Base-by-base conservation (phyloP, 108 stramenopile genomes). In the Pseudonitzschia delicatissima region DNA sequence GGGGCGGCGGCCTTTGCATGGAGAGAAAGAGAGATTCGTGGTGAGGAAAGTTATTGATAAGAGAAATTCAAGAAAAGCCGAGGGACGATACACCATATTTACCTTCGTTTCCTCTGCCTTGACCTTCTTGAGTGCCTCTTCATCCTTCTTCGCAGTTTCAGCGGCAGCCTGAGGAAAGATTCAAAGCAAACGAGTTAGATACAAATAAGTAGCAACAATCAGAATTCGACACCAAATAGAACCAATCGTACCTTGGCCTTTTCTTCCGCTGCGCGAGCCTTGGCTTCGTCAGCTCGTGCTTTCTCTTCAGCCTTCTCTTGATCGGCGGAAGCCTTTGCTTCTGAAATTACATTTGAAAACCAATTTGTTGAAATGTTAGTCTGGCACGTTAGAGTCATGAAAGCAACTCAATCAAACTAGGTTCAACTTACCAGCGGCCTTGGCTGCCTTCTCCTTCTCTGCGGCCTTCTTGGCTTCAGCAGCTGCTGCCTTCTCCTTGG, bases 101-200 rank as follows among this genome's bases (percentile, higher is more conserved):
- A 65, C 71, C 64, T 69, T 72, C 18, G 78, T 72, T 33, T 57
- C 70, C 0, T 35, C 67, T 21, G 51, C 77, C 48, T 78, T 74
- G 42, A 51, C 70, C 62, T 68, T 64, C 58, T 62, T 59, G 13
- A 36, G 68, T 15, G 45, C 69, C 5, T 72, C 77, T 34, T 73
- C 58, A 4, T 74, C 68, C 17, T 20, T 57, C 55, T 73, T 69
- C 32, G 69, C 76, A 65, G 67, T 66, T 3, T 37, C 63, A 21
- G 57, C 68, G 13, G 72, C 78, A 47, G 78, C 72, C 69, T 55
- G 33, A 27, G n/a, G 23, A 6, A 51, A 23, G 3, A 9, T 34
- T 67, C 17, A n/a, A 7, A n/a, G n/a, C n/a, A n/a, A n/a, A 7
- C n/a, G 4, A 2, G 42, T 44, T 5, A 44, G 42, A n/a, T 2